Evolutionary conservation across 148 eudicot species (phyloP), one percentile per base, ranked within the genome.

Genomic region (Chenopodium suecicum): DNA sequence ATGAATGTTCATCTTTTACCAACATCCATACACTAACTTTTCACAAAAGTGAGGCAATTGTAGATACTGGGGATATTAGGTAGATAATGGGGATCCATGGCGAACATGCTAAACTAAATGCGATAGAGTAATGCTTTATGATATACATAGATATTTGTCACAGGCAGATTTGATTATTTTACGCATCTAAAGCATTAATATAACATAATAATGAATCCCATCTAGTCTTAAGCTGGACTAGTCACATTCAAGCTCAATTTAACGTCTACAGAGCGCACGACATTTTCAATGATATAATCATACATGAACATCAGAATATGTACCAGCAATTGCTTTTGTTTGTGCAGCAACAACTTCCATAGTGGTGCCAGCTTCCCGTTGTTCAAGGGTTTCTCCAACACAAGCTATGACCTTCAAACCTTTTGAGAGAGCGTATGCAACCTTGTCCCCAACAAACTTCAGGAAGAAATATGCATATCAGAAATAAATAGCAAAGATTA

Each of bases 341-440:
- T 92, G 98, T 25, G 97, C 94, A 81, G 98, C 93, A 85, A 94
- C 94, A 77, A 92, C 94, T 6, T 89, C 92, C 97, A 92, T 81
- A 5, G 98, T 94, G 32, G 94, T 85, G 54, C 97, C 98, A 70
- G 97, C 86, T 88, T 94, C 98, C n/a, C 98, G 88, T 83, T 94
- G 93, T 81, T 94, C 97, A 85, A 94, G 94, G 78, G 97, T 91
- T 89, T 94, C 98, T 44, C 98, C 98, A 77, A 94, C 93, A 87
- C 98, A 94, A 76, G 98, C 98, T 82, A 94, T 94, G 56, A 94
- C 98, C 86, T 94, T 94, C 87, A 94, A 82, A 65, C 98, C 93
- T 86, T 92, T 84, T 46, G 94, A 86, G 78, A 94, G 94, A 56
- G 97, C 97, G 89, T 94, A 94, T 75, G 97, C 94, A 82, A 92